Evolutionary conservation across 1,284 basidiomycete genomes (phyloP).

Genomic region (Ganoderma lucidum): DNA sequence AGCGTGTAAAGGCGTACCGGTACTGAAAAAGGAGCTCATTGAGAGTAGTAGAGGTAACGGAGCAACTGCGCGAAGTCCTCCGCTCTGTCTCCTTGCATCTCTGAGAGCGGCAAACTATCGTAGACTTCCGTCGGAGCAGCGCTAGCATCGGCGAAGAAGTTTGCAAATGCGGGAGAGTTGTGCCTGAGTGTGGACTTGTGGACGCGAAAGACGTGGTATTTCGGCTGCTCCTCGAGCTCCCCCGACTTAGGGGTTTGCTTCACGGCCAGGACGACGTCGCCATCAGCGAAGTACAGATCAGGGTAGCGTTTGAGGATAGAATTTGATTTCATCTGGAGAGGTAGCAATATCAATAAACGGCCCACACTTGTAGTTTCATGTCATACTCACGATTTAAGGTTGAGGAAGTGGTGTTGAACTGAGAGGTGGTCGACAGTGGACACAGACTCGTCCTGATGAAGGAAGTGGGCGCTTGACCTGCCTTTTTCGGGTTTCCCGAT

Average conservation of each 20-base stretch:
- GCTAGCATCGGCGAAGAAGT: background rate
- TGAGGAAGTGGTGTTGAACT: too few relatives aligned
- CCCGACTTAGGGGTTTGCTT: background rate
- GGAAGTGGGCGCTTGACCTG: too few relatives aligned
- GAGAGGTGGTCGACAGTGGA: too few relatives aligned
- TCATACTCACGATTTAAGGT: too few relatives aligned
- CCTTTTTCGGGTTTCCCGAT: too few relatives aligned
- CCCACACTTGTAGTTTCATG: too few relatives aligned
- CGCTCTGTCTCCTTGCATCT: background rate
- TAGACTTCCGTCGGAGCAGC: background rate
- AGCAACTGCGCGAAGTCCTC: background rate
- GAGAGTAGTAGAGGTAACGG: background rate
- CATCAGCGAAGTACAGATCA: background rate
- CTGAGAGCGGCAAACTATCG: background rate
- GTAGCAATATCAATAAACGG: background rate
- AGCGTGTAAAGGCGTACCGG: background rate
- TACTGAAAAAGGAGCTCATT: background rate
- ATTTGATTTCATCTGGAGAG: background rate
- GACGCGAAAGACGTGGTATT: background rate
- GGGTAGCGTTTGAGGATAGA: background rate
- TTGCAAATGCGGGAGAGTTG: background rate
- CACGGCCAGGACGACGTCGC: background rate
- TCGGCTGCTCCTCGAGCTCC: background rate
- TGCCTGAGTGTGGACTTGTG: background rate
- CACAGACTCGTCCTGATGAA: too few relatives aligned